Base-by-base conservation (phyloP, 139 green algal species). In the Chlamydomonas schloesseri region DNA sequence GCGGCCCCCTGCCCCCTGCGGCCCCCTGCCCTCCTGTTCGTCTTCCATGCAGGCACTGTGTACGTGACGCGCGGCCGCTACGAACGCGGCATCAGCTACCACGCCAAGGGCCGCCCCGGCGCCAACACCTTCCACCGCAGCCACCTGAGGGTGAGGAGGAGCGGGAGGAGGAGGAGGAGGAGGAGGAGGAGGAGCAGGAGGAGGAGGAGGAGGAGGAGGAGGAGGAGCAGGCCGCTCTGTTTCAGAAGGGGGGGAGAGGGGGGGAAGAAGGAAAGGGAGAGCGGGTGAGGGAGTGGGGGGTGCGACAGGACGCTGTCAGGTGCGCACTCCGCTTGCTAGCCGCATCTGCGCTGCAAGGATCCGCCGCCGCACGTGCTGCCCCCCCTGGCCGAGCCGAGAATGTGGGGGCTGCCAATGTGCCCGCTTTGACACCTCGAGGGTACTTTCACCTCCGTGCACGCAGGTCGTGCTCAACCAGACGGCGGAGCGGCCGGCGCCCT, bases 101-200 rank as follows among this genome's bases (percentile, higher is more conserved):
- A 80, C 69, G 81, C 69, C 34, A 67, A 67, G 46, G 81, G 81
- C 1, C 1, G 28, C 33, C 46, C 6, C 24, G 81, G 81, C 29
- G 33, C 55, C 33, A 76, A 46, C 23, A 47, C 33, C 69, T 34
- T 14, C 1, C 69, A 69, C n/a, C 71, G 24, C 18, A 80, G 69
- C 34, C 81, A 87, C 69, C 34, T 87, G 69, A 10, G 81, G 81
- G 81, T 79, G 33, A 23, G 73, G 31, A 8, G 62, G 62, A 28
- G 28, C 28, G 9, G 28, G 26, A 4, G 28, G 8, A 28, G 17
- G 62, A 17, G 62, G 4, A 11, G 34, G 5, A 17, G 62, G 29
- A 28, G 5, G 28, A 8, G 70, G 33, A 28, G 3, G 31, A 18
- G 70, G n/a, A n/a, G n/a, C n/a, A n/a, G n/a, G n/a, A n/a, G n/a